These are phyloP conservation scores for Eleusine coracana DNA, from an alignment of 176 grass and related monocot genomes.

Conservation along the genomic window DNA sequence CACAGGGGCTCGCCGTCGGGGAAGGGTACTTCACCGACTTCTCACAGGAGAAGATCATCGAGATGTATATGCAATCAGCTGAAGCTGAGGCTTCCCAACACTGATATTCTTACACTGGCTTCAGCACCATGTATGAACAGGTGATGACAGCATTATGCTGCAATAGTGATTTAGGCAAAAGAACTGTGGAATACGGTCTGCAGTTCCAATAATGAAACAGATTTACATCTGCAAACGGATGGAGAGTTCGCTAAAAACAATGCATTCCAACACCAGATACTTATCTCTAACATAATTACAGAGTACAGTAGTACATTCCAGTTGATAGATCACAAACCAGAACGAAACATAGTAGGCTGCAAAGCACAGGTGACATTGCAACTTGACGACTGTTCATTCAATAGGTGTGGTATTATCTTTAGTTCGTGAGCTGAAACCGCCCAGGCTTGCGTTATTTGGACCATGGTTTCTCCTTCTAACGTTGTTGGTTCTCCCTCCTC, in stretches of 20 bases:
- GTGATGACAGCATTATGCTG: too few relatives aligned
- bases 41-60: conserved; percentile 52
- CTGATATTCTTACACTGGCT: background rate
- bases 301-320: conserved; percentile 42
- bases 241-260: background rate
- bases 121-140: background rate
- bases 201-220: background rate
- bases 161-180: background rate
- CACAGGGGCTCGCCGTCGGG: conserved; percentile 48
- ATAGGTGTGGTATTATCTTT: background rate
- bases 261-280: conserved; percentile 19
- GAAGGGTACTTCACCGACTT: conserved; percentile 81
- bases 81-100: background rate
- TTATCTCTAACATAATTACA: conserved; percentile 44
- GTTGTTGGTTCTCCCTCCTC: conserved; percentile 77
- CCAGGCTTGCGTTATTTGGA: conserved; percentile 9
- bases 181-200: background rate
- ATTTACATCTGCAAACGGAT: conserved; percentile 18
- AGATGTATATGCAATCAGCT: conserved; percentile 41
- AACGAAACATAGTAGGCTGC: background rate
- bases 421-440: background rate
- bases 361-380: background rate
- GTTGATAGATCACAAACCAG: conserved; percentile 2
- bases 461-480: conserved; percentile 21
- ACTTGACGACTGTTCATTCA: conserved; percentile 19